phyloP scores from a whole-genome alignment of 208 protist genomes.

The Angomonas ambiguus region DNA sequence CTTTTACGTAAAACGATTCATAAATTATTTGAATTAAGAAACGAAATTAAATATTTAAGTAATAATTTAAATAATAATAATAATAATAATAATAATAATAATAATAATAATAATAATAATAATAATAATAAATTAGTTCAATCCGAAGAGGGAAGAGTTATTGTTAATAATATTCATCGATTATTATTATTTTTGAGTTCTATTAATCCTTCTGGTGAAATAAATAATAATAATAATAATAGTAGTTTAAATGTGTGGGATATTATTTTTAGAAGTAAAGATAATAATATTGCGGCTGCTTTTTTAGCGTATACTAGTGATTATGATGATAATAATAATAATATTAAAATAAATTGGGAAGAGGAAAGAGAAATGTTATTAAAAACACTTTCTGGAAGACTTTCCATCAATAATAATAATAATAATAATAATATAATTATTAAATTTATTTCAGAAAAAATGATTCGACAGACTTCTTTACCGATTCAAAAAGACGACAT shows the following conservation, averaged over 20 bases:
- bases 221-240: too few relatives aligned
- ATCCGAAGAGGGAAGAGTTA: neutral
- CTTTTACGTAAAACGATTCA: neutral
- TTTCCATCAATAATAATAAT: too few relatives aligned
- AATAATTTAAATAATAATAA: neutral
- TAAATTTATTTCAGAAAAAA: neutral
- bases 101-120: too few relatives aligned
- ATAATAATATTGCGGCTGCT: neutral
- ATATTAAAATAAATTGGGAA: neutral
- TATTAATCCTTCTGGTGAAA: too few relatives aligned
- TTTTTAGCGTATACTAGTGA: neutral
- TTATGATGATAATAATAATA: neutral
- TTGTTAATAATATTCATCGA: neutral
- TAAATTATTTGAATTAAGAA: constrained; percentile 1
- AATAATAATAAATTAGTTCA: too few relatives aligned
- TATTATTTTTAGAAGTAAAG: constrained; percentile 1
- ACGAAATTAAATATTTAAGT: constrained; percentile 1
- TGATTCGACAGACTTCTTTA: neutral
- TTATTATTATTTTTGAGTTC: neutral
- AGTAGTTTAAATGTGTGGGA: neutral
- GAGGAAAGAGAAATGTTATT: neutral
- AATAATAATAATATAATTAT: neutral
- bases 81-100: too few relatives aligned
- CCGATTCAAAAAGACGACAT: neutral
- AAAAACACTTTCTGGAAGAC: neutral